Percentiles rank a stretch among this genome's conserved stretches.
These are phyloP conservation scores for Puya raimondii DNA, from an alignment of 176 grass and related monocot genomes.

Conservation along the genomic window DNA sequence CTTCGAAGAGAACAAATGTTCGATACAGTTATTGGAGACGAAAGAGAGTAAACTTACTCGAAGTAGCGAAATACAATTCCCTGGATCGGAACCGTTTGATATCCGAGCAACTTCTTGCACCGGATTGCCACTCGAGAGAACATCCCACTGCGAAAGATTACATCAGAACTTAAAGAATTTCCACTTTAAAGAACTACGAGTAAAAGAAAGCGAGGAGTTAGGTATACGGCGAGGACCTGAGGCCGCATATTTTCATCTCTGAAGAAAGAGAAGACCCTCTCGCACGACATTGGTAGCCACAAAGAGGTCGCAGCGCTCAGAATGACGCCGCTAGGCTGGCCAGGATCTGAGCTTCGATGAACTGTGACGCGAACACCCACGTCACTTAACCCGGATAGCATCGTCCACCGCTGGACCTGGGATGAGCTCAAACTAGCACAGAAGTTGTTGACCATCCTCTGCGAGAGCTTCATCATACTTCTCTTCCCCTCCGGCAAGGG, in stretches of 20 bases:
- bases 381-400: slow-evolving; percentile 42
- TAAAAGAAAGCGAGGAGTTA: background rate
- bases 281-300: slow-evolving; percentile 60
- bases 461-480: slow-evolving; percentile 93
- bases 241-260: slow-evolving; percentile 58
- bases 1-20: background rate
- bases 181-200: background rate
- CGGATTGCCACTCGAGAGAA: slow-evolving; percentile 54
- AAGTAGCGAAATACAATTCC: slow-evolving; percentile 87
- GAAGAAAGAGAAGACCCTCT: slow-evolving; percentile 76
- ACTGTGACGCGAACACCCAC: slow-evolving; percentile 52
- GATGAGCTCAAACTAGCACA: slow-evolving; percentile 65
- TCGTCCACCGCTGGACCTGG: slow-evolving; percentile 62
- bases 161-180: background rate
- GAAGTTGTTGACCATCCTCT: slow-evolving; percentile 89
- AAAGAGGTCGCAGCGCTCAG: slow-evolving; percentile 78
- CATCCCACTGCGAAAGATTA: slow-evolving; percentile 64
- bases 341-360: slow-evolving; percentile 39
- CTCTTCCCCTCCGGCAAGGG: slow-evolving; percentile 55
- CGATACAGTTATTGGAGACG: background rate
- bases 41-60: slow-evolving; percentile 30
- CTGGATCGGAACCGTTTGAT: slow-evolving; percentile 51
- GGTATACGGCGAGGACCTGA: slow-evolving; percentile 29
- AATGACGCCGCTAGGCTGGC: slow-evolving; percentile 74
- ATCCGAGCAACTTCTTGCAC: slow-evolving; percentile 78